A percentile compares a stretch with the other conserved stretches of the same genome.
Evolutionary conservation across 805 yeast genomes (phyloP).

Genomic region (Cyberlindnera suaveolens): DNA sequence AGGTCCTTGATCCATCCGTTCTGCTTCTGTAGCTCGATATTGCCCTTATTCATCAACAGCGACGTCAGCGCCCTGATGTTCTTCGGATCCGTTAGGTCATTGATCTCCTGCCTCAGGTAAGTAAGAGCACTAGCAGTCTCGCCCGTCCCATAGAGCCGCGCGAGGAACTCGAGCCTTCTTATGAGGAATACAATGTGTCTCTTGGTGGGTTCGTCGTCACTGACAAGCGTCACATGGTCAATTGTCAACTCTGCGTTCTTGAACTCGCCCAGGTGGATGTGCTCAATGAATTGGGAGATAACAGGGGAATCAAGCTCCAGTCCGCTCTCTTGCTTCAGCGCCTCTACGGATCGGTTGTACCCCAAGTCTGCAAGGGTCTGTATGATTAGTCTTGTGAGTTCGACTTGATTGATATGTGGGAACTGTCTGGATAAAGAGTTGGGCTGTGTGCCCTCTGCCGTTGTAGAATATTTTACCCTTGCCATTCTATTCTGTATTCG

Average conservation of each 20-base stretch:
- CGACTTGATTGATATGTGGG: slow-evolving; percentile 23
- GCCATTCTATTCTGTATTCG: background rate
- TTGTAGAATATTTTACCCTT: background rate
- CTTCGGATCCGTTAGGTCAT: slow-evolving; percentile 22
- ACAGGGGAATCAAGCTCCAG: slow-evolving; percentile 35
- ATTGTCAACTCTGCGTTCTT: slow-evolving; percentile 29
- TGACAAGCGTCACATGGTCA: slow-evolving; percentile 14
- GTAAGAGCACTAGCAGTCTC: slow-evolving; percentile 29
- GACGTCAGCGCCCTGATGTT: slow-evolving; percentile 25
- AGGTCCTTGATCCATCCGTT: slow-evolving; percentile 28
- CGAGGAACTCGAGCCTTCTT: slow-evolving; percentile 36
- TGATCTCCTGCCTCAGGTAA: slow-evolving; percentile 32
- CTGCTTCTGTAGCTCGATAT: slow-evolving; percentile 16
- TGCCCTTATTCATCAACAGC: slow-evolving; percentile 23
- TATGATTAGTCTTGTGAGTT: slow-evolving; percentile 42
- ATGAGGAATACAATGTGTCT: slow-evolving; percentile 27
- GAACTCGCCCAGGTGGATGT: slow-evolving; percentile 38
- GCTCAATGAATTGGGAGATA: slow-evolving; percentile 33
- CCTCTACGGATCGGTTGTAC: slow-evolving; percentile 31
- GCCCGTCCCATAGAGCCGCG: slow-evolving; percentile 29
- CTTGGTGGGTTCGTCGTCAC: slow-evolving; percentile 10
- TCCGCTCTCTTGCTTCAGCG: slow-evolving; percentile 36
- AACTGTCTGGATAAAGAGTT: slow-evolving; percentile 4
- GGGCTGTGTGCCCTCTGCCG: background rate
- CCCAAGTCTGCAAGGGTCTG: slow-evolving; percentile 47